Evolutionary conservation across 495 filamentous ascomycete species (phyloP).

Genomic region (Hyaloscypha hepaticicola): DNA sequence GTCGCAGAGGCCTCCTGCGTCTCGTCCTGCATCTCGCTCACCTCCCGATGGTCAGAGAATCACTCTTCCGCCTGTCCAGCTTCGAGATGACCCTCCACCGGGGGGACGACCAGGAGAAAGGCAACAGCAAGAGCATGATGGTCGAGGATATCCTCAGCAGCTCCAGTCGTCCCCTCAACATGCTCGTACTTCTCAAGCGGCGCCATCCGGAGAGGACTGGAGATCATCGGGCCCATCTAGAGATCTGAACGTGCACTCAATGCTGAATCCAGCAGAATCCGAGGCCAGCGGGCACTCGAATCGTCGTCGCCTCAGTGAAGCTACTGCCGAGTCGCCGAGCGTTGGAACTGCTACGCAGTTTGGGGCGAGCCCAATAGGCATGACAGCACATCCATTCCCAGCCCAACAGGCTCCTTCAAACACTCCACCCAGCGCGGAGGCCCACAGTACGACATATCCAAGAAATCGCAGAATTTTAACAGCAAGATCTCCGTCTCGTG

Average conservation of each 20-base stretch:
- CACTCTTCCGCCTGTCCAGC: constrained; percentile 31
- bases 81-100: constrained; percentile 31
- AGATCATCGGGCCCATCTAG: constrained; percentile 39
- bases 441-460: constrained; percentile 33
- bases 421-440: constrained; percentile 33
- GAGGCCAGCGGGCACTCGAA: constrained; percentile 12
- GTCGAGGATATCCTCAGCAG: constrained; percentile 20
- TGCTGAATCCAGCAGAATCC: constrained; percentile 48
- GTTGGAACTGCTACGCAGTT: constrained; percentile 21
- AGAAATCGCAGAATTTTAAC: constrained; percentile 56
- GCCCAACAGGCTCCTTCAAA: constrained; percentile 20
- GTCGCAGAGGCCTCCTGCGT: constrained; percentile 52
- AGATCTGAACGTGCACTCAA: constrained; percentile 49
- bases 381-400: constrained; percentile 22
- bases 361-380: constrained; percentile 20
- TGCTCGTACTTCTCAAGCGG: constrained; percentile 12
- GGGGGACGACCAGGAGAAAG: constrained; percentile 27
- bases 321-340: constrained; percentile 20
- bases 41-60: constrained; percentile 31
- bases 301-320: constrained; percentile 21
- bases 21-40: constrained; percentile 42
- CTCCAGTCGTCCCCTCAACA: constrained; percentile 28
- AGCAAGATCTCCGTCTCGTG: constrained; percentile 58
- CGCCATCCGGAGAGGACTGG: constrained; percentile 35
- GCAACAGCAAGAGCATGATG: constrained; percentile 19